Conservation (phyloP, 202 grass and related monocot genomes). For the Schoenoplectus tabernaemontani region DNA sequence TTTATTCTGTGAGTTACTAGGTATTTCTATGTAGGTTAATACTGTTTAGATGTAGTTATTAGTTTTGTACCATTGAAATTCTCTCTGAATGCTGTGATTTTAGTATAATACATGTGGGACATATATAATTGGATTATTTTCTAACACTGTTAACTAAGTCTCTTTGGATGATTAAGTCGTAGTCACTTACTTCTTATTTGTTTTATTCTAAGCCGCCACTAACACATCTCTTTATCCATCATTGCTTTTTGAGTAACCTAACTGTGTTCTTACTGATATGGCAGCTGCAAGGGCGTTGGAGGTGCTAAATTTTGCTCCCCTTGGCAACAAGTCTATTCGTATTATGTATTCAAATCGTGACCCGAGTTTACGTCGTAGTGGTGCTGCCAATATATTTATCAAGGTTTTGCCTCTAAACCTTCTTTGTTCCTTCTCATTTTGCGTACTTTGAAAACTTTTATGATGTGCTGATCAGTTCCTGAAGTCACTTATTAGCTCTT, state of each 20-base stretch:
- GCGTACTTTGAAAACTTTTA: not conserved
- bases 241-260: not conserved
- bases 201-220: not conserved
- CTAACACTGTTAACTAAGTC: not conserved
- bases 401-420: constrained; percentile 36
- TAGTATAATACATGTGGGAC: not conserved
- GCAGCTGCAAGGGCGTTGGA: constrained; percentile 76
- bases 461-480: not conserved
- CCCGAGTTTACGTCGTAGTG: constrained; percentile 67
- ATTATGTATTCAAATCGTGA: constrained; percentile 92
- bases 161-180: not conserved
- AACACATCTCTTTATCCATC: not conserved
- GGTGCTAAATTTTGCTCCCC: constrained; percentile 54
- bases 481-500: not conserved
- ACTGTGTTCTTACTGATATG: constrained; percentile 15
- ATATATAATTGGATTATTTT: not conserved
- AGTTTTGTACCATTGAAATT: not conserved
- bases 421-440: constrained; percentile 12
- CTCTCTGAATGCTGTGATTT: not conserved
- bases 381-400: constrained; percentile 84
- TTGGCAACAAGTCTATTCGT: constrained; percentile 60
- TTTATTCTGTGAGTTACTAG: not conserved
- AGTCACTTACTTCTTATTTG: not conserved
- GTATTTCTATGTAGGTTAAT: not conserved
- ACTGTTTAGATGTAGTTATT: not conserved